Evolutionary conservation across 495 filamentous ascomycete genomes (phyloP).

Genomic region (Lophium mytilinum): DNA sequence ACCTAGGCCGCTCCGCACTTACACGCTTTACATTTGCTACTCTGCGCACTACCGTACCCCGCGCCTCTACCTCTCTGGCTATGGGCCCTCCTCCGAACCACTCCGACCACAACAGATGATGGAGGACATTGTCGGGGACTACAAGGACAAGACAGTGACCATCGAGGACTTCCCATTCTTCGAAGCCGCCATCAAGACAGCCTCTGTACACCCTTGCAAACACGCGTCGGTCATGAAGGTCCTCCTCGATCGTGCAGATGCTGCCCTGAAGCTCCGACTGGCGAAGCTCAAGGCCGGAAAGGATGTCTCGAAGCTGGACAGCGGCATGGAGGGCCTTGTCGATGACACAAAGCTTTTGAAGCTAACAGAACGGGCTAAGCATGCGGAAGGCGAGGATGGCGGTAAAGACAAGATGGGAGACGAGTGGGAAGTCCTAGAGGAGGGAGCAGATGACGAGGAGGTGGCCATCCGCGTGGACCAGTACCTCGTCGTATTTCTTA

Average conservation of each 20-base stretch:
- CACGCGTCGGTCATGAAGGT: conserved; percentile 98
- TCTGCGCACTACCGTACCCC: conserved; percentile 94
- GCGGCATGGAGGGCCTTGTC: conserved; percentile 57
- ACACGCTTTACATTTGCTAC: conserved; percentile 97
- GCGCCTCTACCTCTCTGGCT: conserved; percentile 90
- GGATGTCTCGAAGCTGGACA: conserved; percentile 48
- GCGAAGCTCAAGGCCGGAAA: conserved; percentile 61
- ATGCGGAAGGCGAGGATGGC: conserved; percentile 31
- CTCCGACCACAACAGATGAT: conserved; percentile 89
- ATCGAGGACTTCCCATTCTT: conserved; percentile 96
- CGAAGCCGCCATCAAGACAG: conserved; percentile 78
- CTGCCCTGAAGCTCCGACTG: conserved; percentile 78
- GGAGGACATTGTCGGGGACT: conserved; percentile 98
- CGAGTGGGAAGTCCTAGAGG: conserved; percentile 76
- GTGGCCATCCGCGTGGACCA: conserved; percentile 93
- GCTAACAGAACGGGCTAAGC: conserved; percentile 37
- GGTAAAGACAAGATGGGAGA: conserved; percentile 50
- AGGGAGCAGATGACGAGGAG: conserved; percentile 62
- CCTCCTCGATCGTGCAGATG: conserved; percentile 88
- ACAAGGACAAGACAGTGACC: conserved; percentile 99
- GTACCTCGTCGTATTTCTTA: conserved; percentile 94
- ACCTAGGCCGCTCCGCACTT: conserved; percentile 72
- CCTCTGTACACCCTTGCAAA: conserved; percentile 85
- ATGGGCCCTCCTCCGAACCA: conserved; percentile 70
- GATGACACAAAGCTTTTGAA: conserved; percentile 45